Evolutionary conservation across 495 filamentous ascomycete genomes (phyloP).

Genomic region (Bryoglossum gracile): DNA sequence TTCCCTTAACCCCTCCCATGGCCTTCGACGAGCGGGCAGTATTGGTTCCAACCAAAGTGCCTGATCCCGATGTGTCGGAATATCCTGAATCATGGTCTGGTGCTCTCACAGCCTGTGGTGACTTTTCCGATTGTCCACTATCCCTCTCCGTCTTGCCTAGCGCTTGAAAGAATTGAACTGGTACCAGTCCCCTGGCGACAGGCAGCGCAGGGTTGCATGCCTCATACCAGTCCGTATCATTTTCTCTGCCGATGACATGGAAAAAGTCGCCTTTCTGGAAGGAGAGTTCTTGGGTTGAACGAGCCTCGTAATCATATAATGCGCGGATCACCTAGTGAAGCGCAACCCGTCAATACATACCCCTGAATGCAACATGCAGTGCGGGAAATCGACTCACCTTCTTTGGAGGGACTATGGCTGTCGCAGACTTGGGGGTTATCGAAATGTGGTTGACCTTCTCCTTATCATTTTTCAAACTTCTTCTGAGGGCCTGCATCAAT

Average conservation of each 20-base stretch:
- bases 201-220: conserved; percentile 93
- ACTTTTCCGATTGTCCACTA: conserved; percentile 69
- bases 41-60: conserved; percentile 26
- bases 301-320: conserved; percentile 83
- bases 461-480: conserved; percentile 84
- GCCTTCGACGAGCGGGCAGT: conserved; percentile 32
- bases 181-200: conserved; percentile 82
- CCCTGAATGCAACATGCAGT: conserved; percentile 15
- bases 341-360: conserved; percentile 22
- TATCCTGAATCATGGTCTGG: conserved; percentile 74
- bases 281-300: conserved; percentile 69
- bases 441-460: conserved; percentile 75
- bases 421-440: conserved; percentile 86
- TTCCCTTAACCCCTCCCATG: conserved; percentile 28
- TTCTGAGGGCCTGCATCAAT: conserved; percentile 61
- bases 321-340: conserved; percentile 81
- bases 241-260: conserved; percentile 93
- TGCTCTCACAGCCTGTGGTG: conserved; percentile 46
- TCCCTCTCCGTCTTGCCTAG: conserved; percentile 87
- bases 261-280: conserved; percentile 97
- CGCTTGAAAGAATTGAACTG: conserved; percentile 85
- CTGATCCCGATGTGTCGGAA: conserved; percentile 48
- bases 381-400: conserved; percentile 78
- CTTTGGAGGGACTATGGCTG: conserved; percentile 92
- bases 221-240: conserved; percentile 96